A percentile compares a stretch with the other conserved stretches of the same genome.
Conservation (phyloP, 306 rosid species). For the Cucumis cinereus region DNA sequence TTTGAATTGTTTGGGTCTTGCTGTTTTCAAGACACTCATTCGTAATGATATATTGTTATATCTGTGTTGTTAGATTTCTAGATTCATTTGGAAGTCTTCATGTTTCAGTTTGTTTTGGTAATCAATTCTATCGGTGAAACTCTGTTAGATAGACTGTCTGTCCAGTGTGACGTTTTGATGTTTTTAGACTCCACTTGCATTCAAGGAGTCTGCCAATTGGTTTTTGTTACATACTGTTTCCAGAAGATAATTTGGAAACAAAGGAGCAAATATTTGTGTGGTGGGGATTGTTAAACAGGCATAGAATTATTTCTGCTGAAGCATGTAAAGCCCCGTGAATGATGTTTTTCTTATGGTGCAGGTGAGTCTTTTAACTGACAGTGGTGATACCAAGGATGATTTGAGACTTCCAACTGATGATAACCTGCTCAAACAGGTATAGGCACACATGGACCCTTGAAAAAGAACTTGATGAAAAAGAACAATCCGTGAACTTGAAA, state of each 20-base stretch:
- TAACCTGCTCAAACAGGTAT: conserved; percentile 15
- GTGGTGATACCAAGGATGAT: conserved; percentile 21
- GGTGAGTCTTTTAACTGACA: conserved; percentile 23
- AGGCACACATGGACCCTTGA: background rate
- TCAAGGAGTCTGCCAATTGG: background rate
- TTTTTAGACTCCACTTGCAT: background rate
- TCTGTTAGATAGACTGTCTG: background rate
- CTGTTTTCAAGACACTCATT: background rate
- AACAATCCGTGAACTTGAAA: background rate
- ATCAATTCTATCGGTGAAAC: background rate
- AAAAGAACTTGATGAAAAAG: too few species aligned
- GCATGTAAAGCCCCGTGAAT: background rate
- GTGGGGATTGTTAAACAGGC: background rate
- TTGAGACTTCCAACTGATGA: conserved; percentile 25
- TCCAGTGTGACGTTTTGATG: too few species aligned
- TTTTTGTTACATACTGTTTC: background rate
- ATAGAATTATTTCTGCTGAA: background rate
- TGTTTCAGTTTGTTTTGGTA: background rate
- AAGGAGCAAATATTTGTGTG: background rate
- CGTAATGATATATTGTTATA: background rate
- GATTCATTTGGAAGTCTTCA: background rate
- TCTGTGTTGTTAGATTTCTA: background rate
- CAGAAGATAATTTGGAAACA: background rate
- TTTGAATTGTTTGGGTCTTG: background rate
- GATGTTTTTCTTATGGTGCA: background rate